phyloP scores from a whole-genome alignment of 1,284 basidiomycete species.

The Porogramme epimiltina region DNA sequence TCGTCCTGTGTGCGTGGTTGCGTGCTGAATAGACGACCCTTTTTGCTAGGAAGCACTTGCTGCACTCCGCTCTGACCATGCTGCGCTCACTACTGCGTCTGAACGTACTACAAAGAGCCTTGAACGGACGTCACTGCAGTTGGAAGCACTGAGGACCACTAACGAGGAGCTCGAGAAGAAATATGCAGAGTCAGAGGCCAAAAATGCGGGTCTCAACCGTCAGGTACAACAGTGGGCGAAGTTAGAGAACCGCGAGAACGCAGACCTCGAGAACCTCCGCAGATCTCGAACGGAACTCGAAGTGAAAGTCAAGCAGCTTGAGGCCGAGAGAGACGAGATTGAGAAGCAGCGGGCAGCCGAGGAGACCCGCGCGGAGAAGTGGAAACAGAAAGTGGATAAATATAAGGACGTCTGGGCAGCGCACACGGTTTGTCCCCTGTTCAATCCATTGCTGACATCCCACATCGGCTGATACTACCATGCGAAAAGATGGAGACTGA shows the following conservation, averaged over 20 bases:
- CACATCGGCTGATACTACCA: neutral
- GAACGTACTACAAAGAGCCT: constrained; percentile 51
- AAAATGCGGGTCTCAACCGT: constrained; percentile 53
- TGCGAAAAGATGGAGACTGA: constrained; percentile 26
- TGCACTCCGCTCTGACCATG: constrained; percentile 34
- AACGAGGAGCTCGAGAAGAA: constrained; percentile 54
- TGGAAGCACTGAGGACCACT: constrained; percentile 56
- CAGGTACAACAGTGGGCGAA: constrained; percentile 71
- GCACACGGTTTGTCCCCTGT: constrained; percentile 19
- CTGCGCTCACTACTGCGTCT: constrained; percentile 46
- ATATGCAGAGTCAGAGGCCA: constrained; percentile 58
- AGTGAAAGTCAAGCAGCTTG: constrained; percentile 50
- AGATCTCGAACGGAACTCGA: constrained; percentile 61
- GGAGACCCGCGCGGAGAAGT: constrained; percentile 23
- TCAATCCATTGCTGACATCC: neutral
- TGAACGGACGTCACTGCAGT: constrained; percentile 56
- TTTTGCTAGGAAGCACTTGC: constrained; percentile 36
- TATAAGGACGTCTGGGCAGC: constrained; percentile 25
- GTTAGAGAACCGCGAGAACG: constrained; percentile 63
- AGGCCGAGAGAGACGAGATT: constrained; percentile 40
- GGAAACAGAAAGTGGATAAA: constrained; percentile 25
- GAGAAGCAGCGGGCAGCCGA: constrained; percentile 28
- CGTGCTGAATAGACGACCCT: too few relatives aligned
- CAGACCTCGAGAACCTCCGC: constrained; percentile 54
- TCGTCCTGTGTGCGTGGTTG: neutral